These are phyloP conservation scores for Salix dunnii DNA, from an alignment of 345 rosid genomes.

Conservation along the genomic window DNA sequence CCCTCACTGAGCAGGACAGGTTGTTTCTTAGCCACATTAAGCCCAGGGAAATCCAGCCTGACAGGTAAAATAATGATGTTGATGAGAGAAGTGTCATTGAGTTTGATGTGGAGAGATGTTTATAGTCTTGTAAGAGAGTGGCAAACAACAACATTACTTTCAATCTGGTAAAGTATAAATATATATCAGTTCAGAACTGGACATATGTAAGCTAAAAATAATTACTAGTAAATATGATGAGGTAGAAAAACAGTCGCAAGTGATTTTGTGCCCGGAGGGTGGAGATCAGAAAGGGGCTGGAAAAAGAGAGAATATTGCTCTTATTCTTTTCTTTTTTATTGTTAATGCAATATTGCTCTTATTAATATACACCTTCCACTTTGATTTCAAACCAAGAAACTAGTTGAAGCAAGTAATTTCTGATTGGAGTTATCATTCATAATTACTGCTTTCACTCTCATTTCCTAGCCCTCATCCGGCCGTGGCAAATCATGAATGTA, in stretches of 20 bases:
- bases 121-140: slow-evolving; percentile 6
- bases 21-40: slow-evolving; percentile 3
- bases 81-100: not conserved
- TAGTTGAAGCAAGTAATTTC: slow-evolving; percentile 1
- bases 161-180: slow-evolving; percentile 12
- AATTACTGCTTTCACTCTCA: not conserved
- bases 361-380: not conserved
- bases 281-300: not conserved
- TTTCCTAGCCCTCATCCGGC: not conserved
- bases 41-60: slow-evolving; percentile 2
- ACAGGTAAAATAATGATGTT: slow-evolving; percentile 15
- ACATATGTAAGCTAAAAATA: not conserved
- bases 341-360: no score
- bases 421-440: not conserved
- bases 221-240: not conserved
- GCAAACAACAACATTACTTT: not conserved
- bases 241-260: not conserved
- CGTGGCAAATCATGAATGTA: not conserved
- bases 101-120: slow-evolving; percentile 17
- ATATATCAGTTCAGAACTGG: not conserved
- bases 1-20: slow-evolving; percentile 72
- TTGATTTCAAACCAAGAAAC: slow-evolving; percentile 7
- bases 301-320: no score
- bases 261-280: not conserved
- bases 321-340: no score